Evolutionary conservation across 768 basidiomycete genomes (phyloP).

Genomic region (Pholiota conissans): DNA sequence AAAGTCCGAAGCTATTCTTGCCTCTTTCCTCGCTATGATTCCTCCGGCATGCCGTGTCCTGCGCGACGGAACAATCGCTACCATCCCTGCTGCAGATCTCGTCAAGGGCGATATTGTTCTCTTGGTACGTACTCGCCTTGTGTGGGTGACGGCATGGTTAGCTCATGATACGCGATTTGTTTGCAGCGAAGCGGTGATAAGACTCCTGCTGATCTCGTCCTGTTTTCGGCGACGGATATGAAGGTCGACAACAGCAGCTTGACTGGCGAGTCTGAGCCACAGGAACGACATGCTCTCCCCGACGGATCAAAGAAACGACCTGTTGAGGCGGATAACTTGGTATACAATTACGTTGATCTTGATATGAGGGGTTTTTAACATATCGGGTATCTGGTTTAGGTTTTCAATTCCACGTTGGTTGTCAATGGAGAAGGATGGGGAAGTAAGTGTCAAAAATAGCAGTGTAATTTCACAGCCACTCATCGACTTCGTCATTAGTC

Average conservation of each 20-base stretch:
- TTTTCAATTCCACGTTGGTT: slow-evolving; percentile 69
- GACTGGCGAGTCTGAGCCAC: slow-evolving; percentile 71
- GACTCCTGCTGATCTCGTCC: slow-evolving; percentile 65
- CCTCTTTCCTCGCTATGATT: slow-evolving; percentile 74
- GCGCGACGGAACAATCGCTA: slow-evolving; percentile 53
- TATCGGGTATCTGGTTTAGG: slow-evolving; percentile 29
- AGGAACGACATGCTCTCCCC: slow-evolving; percentile 51
- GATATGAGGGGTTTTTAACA: background rate
- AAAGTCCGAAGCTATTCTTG: slow-evolving; percentile 72
- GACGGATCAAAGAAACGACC: slow-evolving; percentile 48
- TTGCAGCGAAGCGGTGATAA: slow-evolving; percentile 65
- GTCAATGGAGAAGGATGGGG: slow-evolving; percentile 77
- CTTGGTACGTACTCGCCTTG: slow-evolving; percentile 38
- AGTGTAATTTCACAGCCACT: background rate
- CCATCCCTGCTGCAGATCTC: slow-evolving; percentile 59
- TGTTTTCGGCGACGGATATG: slow-evolving; percentile 60
- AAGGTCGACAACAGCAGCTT: slow-evolving; percentile 74
- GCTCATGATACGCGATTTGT: slow-evolving; percentile 1
- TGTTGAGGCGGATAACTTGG: slow-evolving; percentile 68
- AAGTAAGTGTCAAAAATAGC: slow-evolving; percentile 33
- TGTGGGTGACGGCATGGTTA: background rate
- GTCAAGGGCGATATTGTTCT: slow-evolving; percentile 71
- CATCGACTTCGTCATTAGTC: slow-evolving; percentile 31
- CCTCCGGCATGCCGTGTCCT: slow-evolving; percentile 67
- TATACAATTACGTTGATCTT: slow-evolving; percentile 17